Percentiles rank a stretch among this genome's conserved stretches.
phyloP scores from a whole-genome alignment of 768 basidiomycete species.

The Vishniacozyma victoriae region DNA sequence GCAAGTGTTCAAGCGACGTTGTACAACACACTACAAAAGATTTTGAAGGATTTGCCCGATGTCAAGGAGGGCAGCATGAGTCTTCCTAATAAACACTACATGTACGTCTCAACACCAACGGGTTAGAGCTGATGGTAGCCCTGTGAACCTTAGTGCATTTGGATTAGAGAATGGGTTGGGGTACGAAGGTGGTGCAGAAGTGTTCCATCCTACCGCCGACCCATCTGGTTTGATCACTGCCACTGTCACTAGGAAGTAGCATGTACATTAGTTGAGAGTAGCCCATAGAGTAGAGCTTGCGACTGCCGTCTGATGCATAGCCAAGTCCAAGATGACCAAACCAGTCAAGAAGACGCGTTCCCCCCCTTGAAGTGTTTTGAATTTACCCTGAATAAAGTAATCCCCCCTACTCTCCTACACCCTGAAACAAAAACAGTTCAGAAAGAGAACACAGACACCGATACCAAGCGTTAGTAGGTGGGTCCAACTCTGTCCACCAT shows the following conservation, averaged over 20 bases:
- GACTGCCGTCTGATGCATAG: no score
- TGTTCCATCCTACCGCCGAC: conserved; percentile 78
- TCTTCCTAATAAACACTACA: conserved; percentile 91
- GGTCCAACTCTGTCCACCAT: no score
- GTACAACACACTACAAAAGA: conserved; percentile 74
- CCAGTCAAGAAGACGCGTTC: no score
- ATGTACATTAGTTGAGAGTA: no score
- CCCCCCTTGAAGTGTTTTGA: no score
- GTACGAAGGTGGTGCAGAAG: conserved; percentile 59
- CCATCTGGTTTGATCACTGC: conserved; percentile 53
- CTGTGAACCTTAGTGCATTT: conserved; percentile 43
- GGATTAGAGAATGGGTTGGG: conserved; percentile 51
- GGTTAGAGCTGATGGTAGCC: conserved; percentile 13
- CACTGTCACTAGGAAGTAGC: conserved; percentile 43
- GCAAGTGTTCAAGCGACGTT: conserved; percentile 93
- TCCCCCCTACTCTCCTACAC: no score
- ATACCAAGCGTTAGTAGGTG: no score
- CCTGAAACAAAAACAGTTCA: no score
- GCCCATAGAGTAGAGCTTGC: neutral
- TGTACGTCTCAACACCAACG: conserved; percentile 55
- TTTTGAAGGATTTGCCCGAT: conserved; percentile 61
- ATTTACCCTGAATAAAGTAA: no score
- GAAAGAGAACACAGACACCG: no score
- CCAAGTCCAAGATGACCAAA: no score
- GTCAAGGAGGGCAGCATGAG: conserved; percentile 63